phyloP scores from a whole-genome alignment of 306 rosid species.

The Prunus kanzakura region DNA sequence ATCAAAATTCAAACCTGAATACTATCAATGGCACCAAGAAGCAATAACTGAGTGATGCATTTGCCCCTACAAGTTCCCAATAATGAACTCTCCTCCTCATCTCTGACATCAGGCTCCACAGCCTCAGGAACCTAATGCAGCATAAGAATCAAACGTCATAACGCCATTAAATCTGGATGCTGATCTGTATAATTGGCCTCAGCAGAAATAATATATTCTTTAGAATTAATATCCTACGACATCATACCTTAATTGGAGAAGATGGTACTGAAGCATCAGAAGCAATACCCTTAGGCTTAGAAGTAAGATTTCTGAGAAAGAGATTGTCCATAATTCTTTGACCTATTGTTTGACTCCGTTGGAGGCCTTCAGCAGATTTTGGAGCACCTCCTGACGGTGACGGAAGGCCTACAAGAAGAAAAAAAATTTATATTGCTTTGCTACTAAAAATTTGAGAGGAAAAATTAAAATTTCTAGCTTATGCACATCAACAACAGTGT shows the following conservation, averaged over 20 bases:
- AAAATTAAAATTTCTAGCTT: background rate
- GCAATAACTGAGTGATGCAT: conserved; percentile 90
- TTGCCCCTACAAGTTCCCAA: conserved; percentile 79
- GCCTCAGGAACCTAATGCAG: conserved; percentile 62
- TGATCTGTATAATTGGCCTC: conserved; percentile 8
- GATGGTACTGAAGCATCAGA: conserved; percentile 80
- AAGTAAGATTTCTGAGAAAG: conserved; percentile 81
- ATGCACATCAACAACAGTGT: background rate
- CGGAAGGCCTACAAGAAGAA: conserved; percentile 65
- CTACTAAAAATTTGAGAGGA: conserved; percentile 5
- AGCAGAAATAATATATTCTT: conserved; percentile 8
- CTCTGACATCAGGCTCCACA: conserved; percentile 59
- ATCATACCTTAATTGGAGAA: conserved; percentile 74
- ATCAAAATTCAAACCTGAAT: conserved; percentile 74
- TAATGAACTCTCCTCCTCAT: conserved; percentile 76
- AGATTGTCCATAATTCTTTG: conserved; percentile 95
- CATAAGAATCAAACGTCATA: conserved; percentile 14
- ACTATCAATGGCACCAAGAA: conserved; percentile 83
- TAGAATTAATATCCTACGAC: background rate
- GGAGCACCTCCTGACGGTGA: conserved; percentile 70
- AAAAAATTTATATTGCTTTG: conserved; percentile 5
- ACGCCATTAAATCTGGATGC: background rate
- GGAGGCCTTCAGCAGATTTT: conserved; percentile 61
- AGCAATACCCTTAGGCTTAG: conserved; percentile 58
- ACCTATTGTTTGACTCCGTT: conserved; percentile 84